A percentile compares a stretch with the other conserved stretches of the same genome.
Evolutionary conservation across 768 basidiomycete genomes (phyloP).

Genomic region (Cystofilobasidium bisporidii): DNA sequence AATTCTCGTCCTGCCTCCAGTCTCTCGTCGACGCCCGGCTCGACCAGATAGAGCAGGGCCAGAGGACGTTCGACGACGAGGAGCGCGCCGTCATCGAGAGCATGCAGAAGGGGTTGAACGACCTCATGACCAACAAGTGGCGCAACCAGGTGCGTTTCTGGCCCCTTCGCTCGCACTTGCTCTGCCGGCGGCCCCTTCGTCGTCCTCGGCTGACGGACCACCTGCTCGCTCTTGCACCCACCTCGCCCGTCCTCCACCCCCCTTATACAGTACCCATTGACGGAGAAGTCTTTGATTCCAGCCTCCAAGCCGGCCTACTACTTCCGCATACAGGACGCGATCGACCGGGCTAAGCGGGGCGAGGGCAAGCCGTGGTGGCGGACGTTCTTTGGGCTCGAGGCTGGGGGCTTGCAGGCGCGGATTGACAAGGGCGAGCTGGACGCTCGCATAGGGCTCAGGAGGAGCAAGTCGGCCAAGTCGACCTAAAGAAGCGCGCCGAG

Average conservation of each 20-base stretch:
- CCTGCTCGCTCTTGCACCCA: background rate
- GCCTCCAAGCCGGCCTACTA: conserved; percentile 16
- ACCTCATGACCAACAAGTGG: background rate
- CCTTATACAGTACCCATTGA: conserved; percentile 18
- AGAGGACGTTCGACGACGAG: background rate
- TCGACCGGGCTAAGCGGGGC: conserved; percentile 7
- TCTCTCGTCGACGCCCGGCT: conserved; percentile 3
- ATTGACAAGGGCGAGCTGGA: conserved; percentile 18
- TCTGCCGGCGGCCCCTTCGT: too few relatives aligned
- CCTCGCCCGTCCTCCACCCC: background rate
- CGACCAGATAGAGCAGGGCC: background rate
- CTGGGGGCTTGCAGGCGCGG: conserved; percentile 17
- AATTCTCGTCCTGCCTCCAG: conserved; percentile 4
- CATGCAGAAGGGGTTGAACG: background rate
- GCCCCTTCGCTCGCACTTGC: background rate
- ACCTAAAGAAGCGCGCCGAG: background rate
- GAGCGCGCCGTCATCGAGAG: background rate
- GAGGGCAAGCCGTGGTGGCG: conserved; percentile 24
- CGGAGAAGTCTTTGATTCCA: conserved; percentile 8
- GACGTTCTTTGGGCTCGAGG: conserved; percentile 25
- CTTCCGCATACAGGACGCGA: conserved; percentile 19
- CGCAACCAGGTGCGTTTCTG: background rate
- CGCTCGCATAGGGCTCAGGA: conserved; percentile 5
- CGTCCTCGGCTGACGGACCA: too few relatives aligned
- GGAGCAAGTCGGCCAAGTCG: background rate